These are phyloP conservation scores for Penicillium mononematosum DNA, from an alignment of 495 filamentous ascomycete genomes.

Conservation along the genomic window DNA sequence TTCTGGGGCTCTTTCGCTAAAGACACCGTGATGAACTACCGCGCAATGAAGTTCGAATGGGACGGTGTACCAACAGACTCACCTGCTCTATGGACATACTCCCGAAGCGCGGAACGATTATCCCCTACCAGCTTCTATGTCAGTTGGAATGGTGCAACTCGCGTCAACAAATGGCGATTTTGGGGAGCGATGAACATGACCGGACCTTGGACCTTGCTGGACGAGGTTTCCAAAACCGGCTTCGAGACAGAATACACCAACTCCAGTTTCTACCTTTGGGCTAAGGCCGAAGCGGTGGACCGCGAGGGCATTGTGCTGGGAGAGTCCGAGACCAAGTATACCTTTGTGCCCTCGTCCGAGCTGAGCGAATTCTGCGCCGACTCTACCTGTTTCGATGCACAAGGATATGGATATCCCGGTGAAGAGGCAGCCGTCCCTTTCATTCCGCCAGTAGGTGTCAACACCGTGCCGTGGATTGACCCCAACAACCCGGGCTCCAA, in stretches of 20 bases:
- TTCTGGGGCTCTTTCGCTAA: constrained; percentile 45
- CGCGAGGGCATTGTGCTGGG: constrained; percentile 35
- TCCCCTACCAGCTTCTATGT: constrained; percentile 43
- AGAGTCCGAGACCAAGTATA: constrained; percentile 37
- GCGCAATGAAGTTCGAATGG: constrained; percentile 47
- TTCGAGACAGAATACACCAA: constrained; percentile 43
- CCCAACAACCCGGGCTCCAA: constrained; percentile 26
- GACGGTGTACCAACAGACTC: constrained; percentile 43
- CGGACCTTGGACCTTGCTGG: constrained; percentile 33
- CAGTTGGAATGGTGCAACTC: constrained; percentile 52
- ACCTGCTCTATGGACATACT: constrained; percentile 46
- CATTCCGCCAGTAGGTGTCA: constrained; percentile 38
- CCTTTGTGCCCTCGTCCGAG: constrained; percentile 42
- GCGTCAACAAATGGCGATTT: constrained; percentile 42
- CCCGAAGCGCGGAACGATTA: constrained; percentile 27
- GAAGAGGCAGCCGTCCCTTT: constrained; percentile 31
- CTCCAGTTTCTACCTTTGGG: constrained; percentile 35
- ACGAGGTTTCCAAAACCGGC: constrained; percentile 34
- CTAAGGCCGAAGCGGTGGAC: constrained; percentile 39
- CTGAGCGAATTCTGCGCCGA: constrained; percentile 39
- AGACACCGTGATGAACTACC: constrained; percentile 45
- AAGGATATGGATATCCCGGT: constrained; percentile 36
- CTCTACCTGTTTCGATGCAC: constrained; percentile 34
- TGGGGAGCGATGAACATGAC: constrained; percentile 38
- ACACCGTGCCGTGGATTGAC: constrained; percentile 45